phyloP scores from a whole-genome alignment of 805 yeast species.

The Metschnikowia baotianmanensis region DNA sequence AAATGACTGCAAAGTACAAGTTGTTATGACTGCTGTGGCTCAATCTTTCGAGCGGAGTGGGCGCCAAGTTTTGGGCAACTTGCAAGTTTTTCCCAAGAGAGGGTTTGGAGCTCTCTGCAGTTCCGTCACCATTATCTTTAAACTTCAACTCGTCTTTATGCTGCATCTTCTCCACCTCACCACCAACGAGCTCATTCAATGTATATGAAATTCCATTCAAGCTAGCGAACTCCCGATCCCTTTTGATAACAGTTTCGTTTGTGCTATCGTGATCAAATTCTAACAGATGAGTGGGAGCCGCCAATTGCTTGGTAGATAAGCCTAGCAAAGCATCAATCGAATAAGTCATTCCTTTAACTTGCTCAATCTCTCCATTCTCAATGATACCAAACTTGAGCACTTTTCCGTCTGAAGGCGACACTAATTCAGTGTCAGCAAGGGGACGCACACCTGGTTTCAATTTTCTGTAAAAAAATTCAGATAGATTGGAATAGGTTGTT shows the following conservation, averaged over 20 bases:
- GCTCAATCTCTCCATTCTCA: conserved; percentile 85
- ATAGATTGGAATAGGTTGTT: conserved; percentile 68
- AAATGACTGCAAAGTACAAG: conserved; percentile 85
- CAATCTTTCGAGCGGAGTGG: conserved; percentile 31
- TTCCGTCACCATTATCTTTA: conserved; percentile 68
- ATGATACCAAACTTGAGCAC: conserved; percentile 81
- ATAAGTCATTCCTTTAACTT: conserved; percentile 95
- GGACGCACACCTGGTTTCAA: conserved; percentile 80
- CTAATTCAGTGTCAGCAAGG: conserved; percentile 60
- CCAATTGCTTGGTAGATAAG: conserved; percentile 43
- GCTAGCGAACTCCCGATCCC: conserved; percentile 74
- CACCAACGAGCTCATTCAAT: conserved; percentile 65
- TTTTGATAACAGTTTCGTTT: conserved; percentile 43
- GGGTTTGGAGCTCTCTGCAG: conserved; percentile 34
- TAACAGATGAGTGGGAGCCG: conserved; percentile 54
- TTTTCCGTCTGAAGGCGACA: conserved; percentile 92
- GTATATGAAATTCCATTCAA: conserved; percentile 72
- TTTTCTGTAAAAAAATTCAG: conserved; percentile 87
- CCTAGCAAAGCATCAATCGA: conserved; percentile 88
- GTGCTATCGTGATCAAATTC: conserved; percentile 42
- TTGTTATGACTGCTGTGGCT: conserved; percentile 45
- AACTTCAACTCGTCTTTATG: conserved; percentile 49
- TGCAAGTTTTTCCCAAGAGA: conserved; percentile 36
- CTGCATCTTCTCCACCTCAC: conserved; percentile 39
- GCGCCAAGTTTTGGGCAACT: conserved; percentile 41